phyloP scores from a whole-genome alignment of 352 stramenopile species.

The Lagenidium giganteum region DNA sequence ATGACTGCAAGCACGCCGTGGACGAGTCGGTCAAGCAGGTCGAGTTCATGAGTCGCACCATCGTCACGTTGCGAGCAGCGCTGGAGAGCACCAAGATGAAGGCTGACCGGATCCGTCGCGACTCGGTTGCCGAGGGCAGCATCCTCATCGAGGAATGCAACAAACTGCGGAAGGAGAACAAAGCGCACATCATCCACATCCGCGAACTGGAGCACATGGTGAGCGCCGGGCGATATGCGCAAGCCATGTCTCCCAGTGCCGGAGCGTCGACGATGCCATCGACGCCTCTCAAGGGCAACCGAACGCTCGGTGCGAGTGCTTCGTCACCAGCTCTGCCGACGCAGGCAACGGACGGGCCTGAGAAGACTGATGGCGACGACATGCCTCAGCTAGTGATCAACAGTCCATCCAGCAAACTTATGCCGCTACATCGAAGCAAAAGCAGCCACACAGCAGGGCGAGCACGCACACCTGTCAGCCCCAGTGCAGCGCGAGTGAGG shows the following conservation, averaged over 20 bases:
- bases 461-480: no score
- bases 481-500: no score
- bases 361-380: no score
- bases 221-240: slow-evolving; percentile 7
- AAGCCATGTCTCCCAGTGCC: no score
- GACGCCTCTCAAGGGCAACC: no score
- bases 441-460: no score
- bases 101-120: slow-evolving; percentile 54
- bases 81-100: slow-evolving; percentile 71
- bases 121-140: slow-evolving; percentile 73
- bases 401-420: no score
- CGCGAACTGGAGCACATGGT: slow-evolving; percentile 53
- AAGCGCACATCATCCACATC: slow-evolving; percentile 51
- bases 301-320: slow-evolving; percentile 3
- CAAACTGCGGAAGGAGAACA: slow-evolving; percentile 71
- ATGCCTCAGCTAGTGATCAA: no score
- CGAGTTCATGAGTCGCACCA: slow-evolving; percentile 76
- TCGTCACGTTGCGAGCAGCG: slow-evolving; percentile 50
- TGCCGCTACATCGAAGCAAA: no score
- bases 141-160: slow-evolving; percentile 81
- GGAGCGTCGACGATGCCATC: no score
- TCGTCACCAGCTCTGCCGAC: no score
- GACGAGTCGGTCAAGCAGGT: slow-evolving; percentile 76
- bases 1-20: slow-evolving; percentile 73
- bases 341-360: no score